phyloP scores from a whole-genome alignment of 495 filamentous ascomycete genomes.

The Stereocaulon alpinum region DNA sequence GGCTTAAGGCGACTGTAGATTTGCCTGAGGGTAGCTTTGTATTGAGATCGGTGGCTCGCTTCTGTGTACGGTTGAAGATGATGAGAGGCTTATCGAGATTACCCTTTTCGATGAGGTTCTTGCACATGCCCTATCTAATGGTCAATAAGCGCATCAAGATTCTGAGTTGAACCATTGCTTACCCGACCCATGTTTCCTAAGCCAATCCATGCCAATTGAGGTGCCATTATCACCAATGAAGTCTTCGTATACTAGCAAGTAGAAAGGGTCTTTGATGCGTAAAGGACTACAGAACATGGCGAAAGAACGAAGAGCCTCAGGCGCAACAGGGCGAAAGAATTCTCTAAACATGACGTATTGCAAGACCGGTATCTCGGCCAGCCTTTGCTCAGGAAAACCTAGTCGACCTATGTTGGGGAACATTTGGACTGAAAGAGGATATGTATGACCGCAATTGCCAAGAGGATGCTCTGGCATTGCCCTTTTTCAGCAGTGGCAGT shows the following conservation, averaged over 20 bases:
- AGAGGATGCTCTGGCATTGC: neutral
- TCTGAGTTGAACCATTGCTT: neutral
- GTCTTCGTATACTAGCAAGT: neutral
- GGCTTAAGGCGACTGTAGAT: constrained; percentile 46
- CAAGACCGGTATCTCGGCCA: neutral
- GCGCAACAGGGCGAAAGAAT: neutral
- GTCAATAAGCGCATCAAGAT: neutral
- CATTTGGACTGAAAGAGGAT: neutral
- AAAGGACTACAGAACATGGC: neutral
- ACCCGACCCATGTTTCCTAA: constrained; percentile 88
- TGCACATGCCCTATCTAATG: constrained; percentile 60
- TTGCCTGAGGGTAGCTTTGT: constrained; percentile 44
- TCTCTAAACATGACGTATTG: neutral
- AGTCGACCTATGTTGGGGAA: neutral
- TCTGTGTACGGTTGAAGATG: constrained; percentile 67
- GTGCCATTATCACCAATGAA: constrained; percentile 38
- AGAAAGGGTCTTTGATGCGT: neutral
- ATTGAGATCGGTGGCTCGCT: constrained; percentile 48
- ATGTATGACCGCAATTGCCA: neutral
- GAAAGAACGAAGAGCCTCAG: neutral
- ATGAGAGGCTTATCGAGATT: constrained; percentile 57
- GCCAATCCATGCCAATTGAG: constrained; percentile 70
- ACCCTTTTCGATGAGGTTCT: constrained; percentile 72
- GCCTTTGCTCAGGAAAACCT: neutral
- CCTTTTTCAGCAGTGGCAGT: neutral